Evolutionary conservation across 805 yeast species (phyloP).

Genomic region (Saturnispora kantuleensis): DNA sequence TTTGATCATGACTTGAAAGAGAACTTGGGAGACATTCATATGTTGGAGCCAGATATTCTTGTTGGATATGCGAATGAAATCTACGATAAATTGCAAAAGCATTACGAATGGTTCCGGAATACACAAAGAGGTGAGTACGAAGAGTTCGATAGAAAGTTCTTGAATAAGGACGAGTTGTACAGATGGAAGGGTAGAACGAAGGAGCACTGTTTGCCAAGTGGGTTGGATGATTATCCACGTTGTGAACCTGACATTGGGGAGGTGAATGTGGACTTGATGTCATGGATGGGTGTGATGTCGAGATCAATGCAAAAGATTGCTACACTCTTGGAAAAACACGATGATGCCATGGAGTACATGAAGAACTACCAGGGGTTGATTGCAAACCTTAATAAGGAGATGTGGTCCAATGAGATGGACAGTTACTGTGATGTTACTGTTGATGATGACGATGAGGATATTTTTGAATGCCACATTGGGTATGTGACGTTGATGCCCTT

Average conservation of each 20-base stretch:
- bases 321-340: slow-evolving; percentile 41
- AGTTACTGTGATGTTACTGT: slow-evolving; percentile 79
- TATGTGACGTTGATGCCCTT: slow-evolving; percentile 84
- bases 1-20: slow-evolving; percentile 19
- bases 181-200: slow-evolving; percentile 91
- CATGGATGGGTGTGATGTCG: slow-evolving; percentile 94
- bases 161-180: slow-evolving; percentile 53
- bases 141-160: slow-evolving; percentile 55
- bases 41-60: slow-evolving; percentile 50
- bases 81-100: slow-evolving; percentile 67
- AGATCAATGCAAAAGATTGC: slow-evolving; percentile 72
- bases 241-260: slow-evolving; percentile 82
- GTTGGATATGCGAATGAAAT: slow-evolving; percentile 48
- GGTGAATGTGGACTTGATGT: slow-evolving; percentile 75
- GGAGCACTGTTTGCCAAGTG: slow-evolving; percentile 83
- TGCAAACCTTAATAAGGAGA: slow-evolving; percentile 58
- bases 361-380: slow-evolving; percentile 46
- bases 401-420: slow-evolving; percentile 63
- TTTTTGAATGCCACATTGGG: slow-evolving; percentile 78
- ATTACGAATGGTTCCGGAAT: slow-evolving; percentile 75
- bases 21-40: slow-evolving; percentile 41
- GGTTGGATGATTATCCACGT: slow-evolving; percentile 93
- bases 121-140: slow-evolving; percentile 70
- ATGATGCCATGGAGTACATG: slow-evolving; percentile 48
- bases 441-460: slow-evolving; percentile 59